Percentiles rank a stretch among this genome's conserved stretches.
phyloP scores from a whole-genome alignment of 1,284 basidiomycete species.

The Heimioporus retisporus region DNA sequence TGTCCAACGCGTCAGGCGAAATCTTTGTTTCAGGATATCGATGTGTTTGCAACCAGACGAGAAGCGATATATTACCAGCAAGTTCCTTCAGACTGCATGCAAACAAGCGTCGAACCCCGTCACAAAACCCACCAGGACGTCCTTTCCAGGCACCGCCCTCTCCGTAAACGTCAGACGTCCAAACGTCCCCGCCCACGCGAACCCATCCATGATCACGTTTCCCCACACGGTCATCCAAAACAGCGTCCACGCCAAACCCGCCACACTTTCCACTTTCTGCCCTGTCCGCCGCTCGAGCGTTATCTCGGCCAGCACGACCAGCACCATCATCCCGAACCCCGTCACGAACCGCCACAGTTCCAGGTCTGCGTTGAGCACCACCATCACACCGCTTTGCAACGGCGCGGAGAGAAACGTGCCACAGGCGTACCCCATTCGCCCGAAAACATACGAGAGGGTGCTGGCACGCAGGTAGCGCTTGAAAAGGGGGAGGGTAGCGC shows the following conservation, averaged over 20 bases:
- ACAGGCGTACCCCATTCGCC: constrained; percentile 55
- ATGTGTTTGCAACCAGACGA: no score
- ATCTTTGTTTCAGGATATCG: no score
- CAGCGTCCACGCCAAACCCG: constrained; percentile 61
- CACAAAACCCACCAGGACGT: constrained; percentile 14
- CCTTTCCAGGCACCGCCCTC: constrained; percentile 24
- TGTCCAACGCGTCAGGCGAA: no score
- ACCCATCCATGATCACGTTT: constrained; percentile 59
- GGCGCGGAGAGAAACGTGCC: constrained; percentile 64
- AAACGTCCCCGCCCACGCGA: constrained; percentile 56
- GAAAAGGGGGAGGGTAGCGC: constrained; percentile 50
- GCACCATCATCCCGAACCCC: constrained; percentile 66
- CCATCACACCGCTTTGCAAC: constrained; percentile 61
- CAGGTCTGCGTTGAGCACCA: constrained; percentile 59
- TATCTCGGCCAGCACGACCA: constrained; percentile 58
- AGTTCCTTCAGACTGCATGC: not conserved
- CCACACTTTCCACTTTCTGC: constrained; percentile 50
- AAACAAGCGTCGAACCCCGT: constrained; percentile 24
- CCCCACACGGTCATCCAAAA: constrained; percentile 59
- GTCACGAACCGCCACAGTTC: constrained; percentile 55
- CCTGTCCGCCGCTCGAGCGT: constrained; percentile 43
- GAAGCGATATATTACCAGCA: not conserved
- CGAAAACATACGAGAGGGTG: constrained; percentile 47
- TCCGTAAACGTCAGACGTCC: constrained; percentile 9
- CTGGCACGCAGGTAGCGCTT: constrained; percentile 54